Conservation (phyloP, 495 filamentous ascomycete species). For the Parmelia sp. region DNA sequence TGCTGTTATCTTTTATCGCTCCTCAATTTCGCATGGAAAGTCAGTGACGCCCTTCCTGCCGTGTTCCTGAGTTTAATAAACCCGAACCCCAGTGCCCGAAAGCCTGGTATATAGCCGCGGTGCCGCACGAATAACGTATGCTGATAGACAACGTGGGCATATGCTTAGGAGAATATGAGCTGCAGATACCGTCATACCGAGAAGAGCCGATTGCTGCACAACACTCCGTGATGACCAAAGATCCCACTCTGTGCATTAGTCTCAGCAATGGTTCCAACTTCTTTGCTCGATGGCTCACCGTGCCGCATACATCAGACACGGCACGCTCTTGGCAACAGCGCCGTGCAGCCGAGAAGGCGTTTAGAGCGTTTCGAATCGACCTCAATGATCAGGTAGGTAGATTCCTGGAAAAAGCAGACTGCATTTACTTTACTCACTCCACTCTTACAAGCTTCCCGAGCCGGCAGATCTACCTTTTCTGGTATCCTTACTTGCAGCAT, state of each 20-base stretch:
- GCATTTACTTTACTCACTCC: background rate
- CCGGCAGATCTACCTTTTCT: background rate
- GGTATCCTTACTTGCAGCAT: background rate
- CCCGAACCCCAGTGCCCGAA: background rate
- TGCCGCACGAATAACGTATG: background rate
- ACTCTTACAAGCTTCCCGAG: background rate
- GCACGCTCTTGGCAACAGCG: background rate
- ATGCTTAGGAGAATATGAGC: background rate
- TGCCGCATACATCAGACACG: background rate
- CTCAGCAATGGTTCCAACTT: background rate
- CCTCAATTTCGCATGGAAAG: background rate
- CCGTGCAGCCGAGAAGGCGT: background rate
- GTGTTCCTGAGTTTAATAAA: background rate
- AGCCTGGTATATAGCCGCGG: background rate
- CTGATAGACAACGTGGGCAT: background rate
- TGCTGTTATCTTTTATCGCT: background rate
- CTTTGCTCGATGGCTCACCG: background rate
- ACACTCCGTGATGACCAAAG: background rate
- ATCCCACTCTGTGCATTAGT: background rate
- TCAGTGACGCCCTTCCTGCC: background rate
- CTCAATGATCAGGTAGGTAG: background rate
- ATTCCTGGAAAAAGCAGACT: background rate
- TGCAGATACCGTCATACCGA: conserved; percentile 4
- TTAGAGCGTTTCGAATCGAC: background rate
- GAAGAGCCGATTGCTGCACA: background rate